Evolutionary conservation across 2,329 filamentous ascomycete species (phyloP).

Genomic region (Fusarium hostae): DNA sequence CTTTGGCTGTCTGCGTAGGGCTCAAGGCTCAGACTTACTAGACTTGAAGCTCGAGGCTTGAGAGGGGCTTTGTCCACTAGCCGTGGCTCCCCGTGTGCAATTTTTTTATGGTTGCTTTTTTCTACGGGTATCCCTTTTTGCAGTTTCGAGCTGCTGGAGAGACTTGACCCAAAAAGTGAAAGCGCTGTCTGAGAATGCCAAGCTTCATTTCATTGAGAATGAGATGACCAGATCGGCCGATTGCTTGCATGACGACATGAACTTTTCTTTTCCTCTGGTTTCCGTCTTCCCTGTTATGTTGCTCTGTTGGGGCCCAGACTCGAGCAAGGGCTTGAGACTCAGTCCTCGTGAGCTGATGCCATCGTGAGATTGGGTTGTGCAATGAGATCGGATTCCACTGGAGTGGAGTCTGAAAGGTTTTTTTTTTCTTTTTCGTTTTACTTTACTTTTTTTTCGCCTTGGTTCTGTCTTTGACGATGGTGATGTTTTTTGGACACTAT

Average conservation of each 20-base stretch:
- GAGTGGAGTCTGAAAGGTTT: slow-evolving; percentile 24
- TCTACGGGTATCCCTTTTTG: slow-evolving; percentile 3
- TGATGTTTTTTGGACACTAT: background rate
- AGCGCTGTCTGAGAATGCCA: slow-evolving; percentile 32
- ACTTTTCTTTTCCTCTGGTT: slow-evolving; percentile 18
- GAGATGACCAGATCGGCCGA: slow-evolving; percentile 40
- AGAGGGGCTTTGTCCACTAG: slow-evolving; percentile 15
- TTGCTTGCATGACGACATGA: slow-evolving; percentile 37
- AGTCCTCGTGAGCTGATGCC: slow-evolving; percentile 39
- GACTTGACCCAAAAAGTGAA: slow-evolving; percentile 33
- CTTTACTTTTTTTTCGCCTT: background rate
- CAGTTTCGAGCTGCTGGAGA: slow-evolving; percentile 6
- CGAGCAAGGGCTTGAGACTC: slow-evolving; percentile 16
- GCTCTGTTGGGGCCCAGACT: slow-evolving; percentile 1
- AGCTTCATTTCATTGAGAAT: slow-evolving; percentile 38
- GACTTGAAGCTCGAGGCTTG: background rate
- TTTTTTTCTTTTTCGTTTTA: background rate
- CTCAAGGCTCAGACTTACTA: slow-evolving; percentile 4
- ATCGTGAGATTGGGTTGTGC: slow-evolving; percentile 45
- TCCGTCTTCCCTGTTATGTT: background rate
- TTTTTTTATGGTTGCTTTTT: slow-evolving; percentile 21
- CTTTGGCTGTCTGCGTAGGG: slow-evolving; percentile 8
- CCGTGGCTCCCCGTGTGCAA: slow-evolving; percentile 14
- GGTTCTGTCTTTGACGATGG: slow-evolving; percentile 2
- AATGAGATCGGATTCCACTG: slow-evolving; percentile 27